Percentiles rank a stretch among this genome's conserved stretches.
These are phyloP conservation scores for Fusarium torreyae DNA, from an alignment of 2,329 filamentous ascomycete species.

Conservation along the genomic window DNA sequence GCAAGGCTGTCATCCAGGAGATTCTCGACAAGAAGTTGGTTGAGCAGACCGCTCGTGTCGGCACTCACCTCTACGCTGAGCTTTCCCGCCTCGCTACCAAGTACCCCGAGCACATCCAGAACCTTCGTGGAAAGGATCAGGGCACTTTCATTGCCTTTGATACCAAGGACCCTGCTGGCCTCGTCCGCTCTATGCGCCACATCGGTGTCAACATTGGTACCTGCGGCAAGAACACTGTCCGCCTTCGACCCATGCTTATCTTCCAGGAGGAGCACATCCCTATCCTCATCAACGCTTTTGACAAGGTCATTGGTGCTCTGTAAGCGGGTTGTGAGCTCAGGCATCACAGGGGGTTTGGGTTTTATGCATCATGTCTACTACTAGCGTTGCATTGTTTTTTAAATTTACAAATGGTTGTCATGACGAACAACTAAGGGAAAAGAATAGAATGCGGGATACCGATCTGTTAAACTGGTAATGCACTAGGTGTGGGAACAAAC, in stretches of 20 bases:
- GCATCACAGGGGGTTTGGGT: slow-evolving; percentile 20
- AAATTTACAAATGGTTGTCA: slow-evolving; percentile 23
- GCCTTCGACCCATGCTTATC: slow-evolving; percentile 85
- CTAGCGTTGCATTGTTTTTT: slow-evolving; percentile 47
- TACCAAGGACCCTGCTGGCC: slow-evolving; percentile 76
- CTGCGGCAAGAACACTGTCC: slow-evolving; percentile 77
- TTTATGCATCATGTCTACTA: slow-evolving; percentile 47
- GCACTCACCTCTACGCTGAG: slow-evolving; percentile 77
- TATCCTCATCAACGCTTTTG: slow-evolving; percentile 49
- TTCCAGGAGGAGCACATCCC: slow-evolving; percentile 79
- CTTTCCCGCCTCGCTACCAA: slow-evolving; percentile 74
- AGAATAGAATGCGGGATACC: slow-evolving; percentile 32
- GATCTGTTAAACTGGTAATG: slow-evolving; percentile 40
- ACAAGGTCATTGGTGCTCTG: slow-evolving; percentile 50
- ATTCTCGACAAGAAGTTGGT: slow-evolving; percentile 79
- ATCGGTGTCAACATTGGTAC: slow-evolving; percentile 85
- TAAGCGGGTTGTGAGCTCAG: slow-evolving; percentile 39
- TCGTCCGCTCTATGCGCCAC: slow-evolving; percentile 79
- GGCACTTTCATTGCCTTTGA: slow-evolving; percentile 88
- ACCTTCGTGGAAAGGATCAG: slow-evolving; percentile 82
- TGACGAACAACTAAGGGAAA: slow-evolving; percentile 24
- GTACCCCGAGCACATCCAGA: slow-evolving; percentile 79
- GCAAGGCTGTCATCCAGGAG: slow-evolving; percentile 83
- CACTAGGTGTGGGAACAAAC: slow-evolving; percentile 41
- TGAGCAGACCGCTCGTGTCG: slow-evolving; percentile 74